Percentiles rank a stretch among this genome's conserved stretches.
These are phyloP conservation scores for Fusarium anthophilum DNA, from an alignment of 2,329 filamentous ascomycete species.

Conservation along the genomic window DNA sequence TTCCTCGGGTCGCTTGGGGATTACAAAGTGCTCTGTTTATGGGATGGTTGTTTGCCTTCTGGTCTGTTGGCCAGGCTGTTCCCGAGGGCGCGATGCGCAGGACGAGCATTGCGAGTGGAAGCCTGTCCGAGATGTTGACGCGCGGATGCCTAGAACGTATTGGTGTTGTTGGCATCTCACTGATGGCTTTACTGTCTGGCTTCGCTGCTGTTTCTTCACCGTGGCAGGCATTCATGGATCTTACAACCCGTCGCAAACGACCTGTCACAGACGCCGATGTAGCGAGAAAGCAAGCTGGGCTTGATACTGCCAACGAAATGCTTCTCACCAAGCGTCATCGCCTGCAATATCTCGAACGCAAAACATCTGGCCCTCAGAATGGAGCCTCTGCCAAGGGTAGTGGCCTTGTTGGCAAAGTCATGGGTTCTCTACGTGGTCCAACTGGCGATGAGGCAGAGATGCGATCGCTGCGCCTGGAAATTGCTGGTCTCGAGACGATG, in stretches of 20 bases:
- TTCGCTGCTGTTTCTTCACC: constrained; percentile 89
- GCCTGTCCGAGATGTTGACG: constrained; percentile 52
- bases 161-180: constrained; percentile 83
- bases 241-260: constrained; percentile 58
- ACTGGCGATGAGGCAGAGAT: constrained; percentile 68
- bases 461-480: constrained; percentile 74
- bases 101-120: constrained; percentile 39
- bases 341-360: constrained; percentile 75
- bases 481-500: constrained; percentile 84
- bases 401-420: constrained; percentile 77
- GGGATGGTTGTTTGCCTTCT: constrained; percentile 78
- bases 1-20: constrained; percentile 70
- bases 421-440: constrained; percentile 75
- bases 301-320: constrained; percentile 84
- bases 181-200: constrained; percentile 89
- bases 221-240: constrained; percentile 82
- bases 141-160: constrained; percentile 73
- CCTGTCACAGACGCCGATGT: constrained; percentile 79
- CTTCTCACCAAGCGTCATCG: constrained; percentile 78
- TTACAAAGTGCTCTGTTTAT: constrained; percentile 70
- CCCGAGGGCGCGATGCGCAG: constrained; percentile 51
- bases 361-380: constrained; percentile 52
- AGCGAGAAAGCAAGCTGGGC: constrained; percentile 78
- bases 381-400: constrained; percentile 36
- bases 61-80: constrained; percentile 75